Evolutionary conservation across 371 early-diverging fungal species (phyloP), one percentile per base, ranked within the genome.

Genomic region (Mortierella sp.): DNA sequence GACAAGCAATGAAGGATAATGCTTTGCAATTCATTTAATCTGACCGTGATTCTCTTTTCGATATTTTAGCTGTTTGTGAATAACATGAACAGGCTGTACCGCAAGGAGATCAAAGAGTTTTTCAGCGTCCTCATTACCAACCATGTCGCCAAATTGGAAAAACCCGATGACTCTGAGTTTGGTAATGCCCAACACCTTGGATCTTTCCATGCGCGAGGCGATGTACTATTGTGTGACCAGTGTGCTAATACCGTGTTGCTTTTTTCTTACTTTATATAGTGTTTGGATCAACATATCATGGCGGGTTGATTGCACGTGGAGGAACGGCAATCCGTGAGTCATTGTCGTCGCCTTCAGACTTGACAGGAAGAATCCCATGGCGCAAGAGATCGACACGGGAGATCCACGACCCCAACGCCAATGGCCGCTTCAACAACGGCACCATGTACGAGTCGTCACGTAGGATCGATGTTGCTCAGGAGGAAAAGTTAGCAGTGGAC

Each of bases 51-150:
- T 41, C 41, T 68, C 38, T 21, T 68, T 27, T 56, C 3, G 5
- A 35, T 24, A 6, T 41, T 29, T 0, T 84, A 94, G 90, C 51
- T 89, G 5, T 95, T 94, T 72, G 89, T 91, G 27, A 91, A 93
- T 72, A 91, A 92, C 76, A 87, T 96, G 89, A 89, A 89, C 43
- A 79, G 89, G 65, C 83, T 93, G 0, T 95, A 94, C 72, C 87
- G 87, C 18, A 88, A 78, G 68, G 95, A 96, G 75, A 90, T 93
- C 60, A 89, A 89, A 14, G 94, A 94, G 70, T 91, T 95, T 46
- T 86, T 86, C 63, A 79, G 55, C 38, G 71, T 86, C 21, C 82
- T 86, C 21, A 48, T 73, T 4, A 72, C 78, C 0, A 65, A 86
- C 51, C 87, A 86, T 65, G 78, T 86, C 55, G 71, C 87, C 49